A percentile compares a stretch with the other conserved stretches of the same genome.
Evolutionary conservation across 2,329 filamentous ascomycete genomes (phyloP).

Genomic region (Dactylellina drechsleri): DNA sequence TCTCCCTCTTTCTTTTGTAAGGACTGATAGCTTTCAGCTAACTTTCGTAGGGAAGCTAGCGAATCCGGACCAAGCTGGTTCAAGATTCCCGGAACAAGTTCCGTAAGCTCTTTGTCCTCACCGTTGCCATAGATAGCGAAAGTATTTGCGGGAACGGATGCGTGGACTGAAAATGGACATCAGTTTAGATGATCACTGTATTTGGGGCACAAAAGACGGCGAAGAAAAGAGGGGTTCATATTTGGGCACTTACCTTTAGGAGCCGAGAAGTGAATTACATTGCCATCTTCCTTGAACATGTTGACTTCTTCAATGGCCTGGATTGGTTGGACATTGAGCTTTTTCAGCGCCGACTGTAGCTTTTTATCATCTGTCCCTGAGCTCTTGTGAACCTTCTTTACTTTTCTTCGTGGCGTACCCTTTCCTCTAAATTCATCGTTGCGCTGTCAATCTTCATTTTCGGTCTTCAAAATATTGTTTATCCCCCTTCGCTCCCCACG

Average conservation of each 20-base stretch:
- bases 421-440: constrained; percentile 75
- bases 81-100: constrained; percentile 98
- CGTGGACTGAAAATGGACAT: constrained; percentile 75
- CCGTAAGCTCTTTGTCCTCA: constrained; percentile 99
- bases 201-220: too few relatives aligned
- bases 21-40: constrained; percentile 99
- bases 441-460: constrained; percentile 20
- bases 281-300: constrained; percentile 99
- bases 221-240: neutral
- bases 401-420: constrained; percentile 95
- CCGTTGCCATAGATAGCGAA: constrained; percentile 99
- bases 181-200: constrained; percentile 3
- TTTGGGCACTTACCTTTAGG: constrained; percentile 81
- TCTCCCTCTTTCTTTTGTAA: constrained; percentile 92
- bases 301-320: constrained; percentile 99
- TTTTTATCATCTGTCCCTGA: constrained; percentile 99
- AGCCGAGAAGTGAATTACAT: constrained; percentile 98
- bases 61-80: constrained; percentile 99
- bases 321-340: constrained; percentile 99
- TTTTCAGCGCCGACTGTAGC: constrained; percentile 96
- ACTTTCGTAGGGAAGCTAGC: constrained; percentile 94
- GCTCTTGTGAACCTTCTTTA: constrained; percentile 96
- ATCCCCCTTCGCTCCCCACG: too few relatives aligned
- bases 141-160: constrained; percentile 96
- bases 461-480: too few relatives aligned